Percentiles rank a stretch among this genome's conserved stretches.
phyloP scores from a whole-genome alignment of 805 yeast genomes.

The Ascoidea rubescens region DNA sequence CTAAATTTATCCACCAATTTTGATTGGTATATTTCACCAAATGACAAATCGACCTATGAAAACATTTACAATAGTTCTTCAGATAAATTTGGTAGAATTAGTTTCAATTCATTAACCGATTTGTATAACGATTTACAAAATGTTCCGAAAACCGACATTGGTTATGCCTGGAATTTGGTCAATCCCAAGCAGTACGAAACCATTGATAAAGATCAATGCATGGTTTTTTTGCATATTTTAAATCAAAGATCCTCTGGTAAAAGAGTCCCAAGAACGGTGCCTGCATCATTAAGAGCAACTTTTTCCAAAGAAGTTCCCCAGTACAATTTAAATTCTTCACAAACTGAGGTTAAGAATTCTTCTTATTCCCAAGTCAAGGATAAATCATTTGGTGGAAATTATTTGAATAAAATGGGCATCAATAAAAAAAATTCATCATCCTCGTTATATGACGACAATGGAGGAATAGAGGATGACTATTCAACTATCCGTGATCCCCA shows the following conservation, averaged over 20 bases:
- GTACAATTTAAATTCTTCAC: conserved; percentile 46
- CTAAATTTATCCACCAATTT: conserved; percentile 50
- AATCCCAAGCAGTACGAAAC: conserved; percentile 81
- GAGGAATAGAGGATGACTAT: conserved; percentile 5
- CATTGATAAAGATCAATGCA: conserved; percentile 85
- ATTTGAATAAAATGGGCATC: conserved; percentile 44
- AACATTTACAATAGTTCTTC: conserved; percentile 59
- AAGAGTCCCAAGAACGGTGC: conserved; percentile 88
- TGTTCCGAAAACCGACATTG: conserved; percentile 74
- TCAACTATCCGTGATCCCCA: conserved; percentile 50
- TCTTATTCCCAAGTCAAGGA: conserved; percentile 14
- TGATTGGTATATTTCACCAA: conserved; percentile 95
- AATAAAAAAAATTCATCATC: conserved; percentile 4
- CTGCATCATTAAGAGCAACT: conserved; percentile 81
- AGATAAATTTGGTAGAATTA: conserved; percentile 69
- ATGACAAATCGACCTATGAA: conserved; percentile 68
- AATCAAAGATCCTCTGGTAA: conserved; percentile 74
- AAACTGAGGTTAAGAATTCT: conserved; percentile 24
- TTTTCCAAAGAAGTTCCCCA: conserved; percentile 76
- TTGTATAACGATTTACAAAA: conserved; percentile 54
- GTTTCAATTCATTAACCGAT: conserved; percentile 55
- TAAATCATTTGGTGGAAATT: conserved; percentile 37
- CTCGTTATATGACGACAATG: neutral
- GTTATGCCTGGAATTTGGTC: conserved; percentile 89
- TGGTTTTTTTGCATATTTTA: conserved; percentile 80